Evolutionary conservation across 2,329 filamentous ascomycete genomes (phyloP), one percentile per base, ranked within the genome.

Genomic region (Ophiostoma sp.): DNA sequence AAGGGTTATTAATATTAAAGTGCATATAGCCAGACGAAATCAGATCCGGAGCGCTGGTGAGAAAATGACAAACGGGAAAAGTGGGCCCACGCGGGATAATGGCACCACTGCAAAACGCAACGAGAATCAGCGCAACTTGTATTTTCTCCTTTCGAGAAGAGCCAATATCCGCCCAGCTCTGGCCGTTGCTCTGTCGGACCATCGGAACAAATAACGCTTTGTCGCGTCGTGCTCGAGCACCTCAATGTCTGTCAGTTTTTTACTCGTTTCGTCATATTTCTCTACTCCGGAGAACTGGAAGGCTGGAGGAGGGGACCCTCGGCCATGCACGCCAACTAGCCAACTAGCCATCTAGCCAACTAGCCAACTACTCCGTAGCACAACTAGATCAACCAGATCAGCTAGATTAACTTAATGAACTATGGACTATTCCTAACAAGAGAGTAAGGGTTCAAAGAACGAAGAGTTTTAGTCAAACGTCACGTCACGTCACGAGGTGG

Each of bases 41-140:
- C 27, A 27, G 27, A 27, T 27, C 27, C 27, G 27, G 27, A 27
- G 27, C 27, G 27, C 27, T 27, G 27, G 27, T 27, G 27, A 27
- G 27, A 27, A 27, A 36, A 55, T 55, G 49, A 18, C 38, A 27
- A 38, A 40, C 55, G 3, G 14, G 12, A 41, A 62, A 62, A 62
- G 58, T 62, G 58, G 58, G 18, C 4, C 11, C 14, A 38, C 58
- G 38, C 41, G 58, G 58, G 58, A 60, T 60, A 62, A 62, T 62
- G 38, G 58, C 58, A 62, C 58, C 58, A 62, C 58, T 40, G 49
- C 49, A 12, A 14, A 40, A 55, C 45, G 45, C 12, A 47, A 44
- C 47, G 5, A 47, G 45, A 52, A 52, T 18, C 47, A 18, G n/a
- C 47, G 47, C 47, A 52, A 52, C 47, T 52, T 52, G n/a, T 18